phyloP scores from a whole-genome alignment of 2,329 filamentous ascomycete species.

The Apiospora marii region DNA sequence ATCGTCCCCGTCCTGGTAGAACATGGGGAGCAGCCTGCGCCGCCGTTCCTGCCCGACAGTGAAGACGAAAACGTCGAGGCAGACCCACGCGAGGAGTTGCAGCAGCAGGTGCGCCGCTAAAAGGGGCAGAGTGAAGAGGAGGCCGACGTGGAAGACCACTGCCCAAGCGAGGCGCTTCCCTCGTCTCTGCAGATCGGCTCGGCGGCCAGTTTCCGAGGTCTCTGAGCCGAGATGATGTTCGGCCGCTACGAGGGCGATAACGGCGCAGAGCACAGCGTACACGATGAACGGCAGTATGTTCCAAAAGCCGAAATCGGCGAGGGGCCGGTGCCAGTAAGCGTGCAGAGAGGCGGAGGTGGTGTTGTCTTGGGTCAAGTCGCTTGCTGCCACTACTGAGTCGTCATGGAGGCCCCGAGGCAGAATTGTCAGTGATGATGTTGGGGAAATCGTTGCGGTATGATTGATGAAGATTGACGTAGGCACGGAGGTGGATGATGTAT shows the following conservation, averaged over 20 bases:
- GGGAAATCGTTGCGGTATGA: no score
- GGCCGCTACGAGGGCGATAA: not conserved
- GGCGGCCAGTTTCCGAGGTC: no score
- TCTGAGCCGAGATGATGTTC: no score
- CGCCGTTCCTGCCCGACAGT: not conserved
- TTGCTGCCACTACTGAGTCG: not conserved
- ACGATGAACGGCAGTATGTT: not conserved
- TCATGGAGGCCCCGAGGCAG: not conserved
- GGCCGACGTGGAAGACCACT: fast-evolving
- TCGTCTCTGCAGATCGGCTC: no score
- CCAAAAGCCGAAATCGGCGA: not conserved
- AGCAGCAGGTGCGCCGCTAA: not conserved
- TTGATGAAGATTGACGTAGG: no score
- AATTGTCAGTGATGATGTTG: no score
- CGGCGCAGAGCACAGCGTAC: not conserved
- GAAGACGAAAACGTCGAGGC: not conserved
- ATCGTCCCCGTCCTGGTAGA: no score
- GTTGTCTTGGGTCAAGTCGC: not conserved
- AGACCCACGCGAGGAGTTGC: not conserved
- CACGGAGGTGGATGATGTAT: not conserved
- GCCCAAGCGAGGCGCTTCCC: not conserved
- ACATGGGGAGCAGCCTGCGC: not conserved
- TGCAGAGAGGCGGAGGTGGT: not conserved
- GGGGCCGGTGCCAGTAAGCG: no score
- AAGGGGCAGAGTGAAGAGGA: not conserved